Evolutionary conservation across 768 basidiomycete species (phyloP), one percentile per base, ranked within the genome.

Genomic region (Auricularia sp.): DNA sequence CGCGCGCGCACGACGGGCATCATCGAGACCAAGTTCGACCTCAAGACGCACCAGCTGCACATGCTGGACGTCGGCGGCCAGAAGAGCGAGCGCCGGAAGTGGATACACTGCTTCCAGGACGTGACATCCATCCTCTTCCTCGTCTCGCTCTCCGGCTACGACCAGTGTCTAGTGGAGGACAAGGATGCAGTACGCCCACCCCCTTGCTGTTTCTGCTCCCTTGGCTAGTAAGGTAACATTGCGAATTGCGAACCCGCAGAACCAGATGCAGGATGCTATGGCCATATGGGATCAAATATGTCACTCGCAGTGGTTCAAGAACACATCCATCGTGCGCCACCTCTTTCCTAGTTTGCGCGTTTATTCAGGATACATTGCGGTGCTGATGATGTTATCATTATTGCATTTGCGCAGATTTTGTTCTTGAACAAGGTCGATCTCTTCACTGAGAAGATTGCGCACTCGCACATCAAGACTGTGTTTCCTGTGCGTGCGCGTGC

Each of bases 201-300:
- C 35, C 35, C 33, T 64, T 64, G 10, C 14, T 3, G 47, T 11
- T 18, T 51, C 47, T 14, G 47, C 58, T 2, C 45, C 7, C 59
- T 8, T 29, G 59, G 29, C 29, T 3, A 0, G 29, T 29, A 29
- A 29, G 29, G 29, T 29, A 29, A 29, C 24, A 3, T 45, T 35
- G 39, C 58, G 44, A 24, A 65, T 18, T 18, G 65, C 66, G 67
- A 18, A 33, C 42, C 36, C 56, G 6, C 71, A 94, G 89, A 98
- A 98, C 73, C 94, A 96, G 86, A 96, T 98, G 94, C 91, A 95
- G 79, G 94, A 98, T 68, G 92, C 94, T 1, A 90, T 98, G 87
- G 92, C 92, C n/a, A 92, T 98, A 62, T 98, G 94, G 89, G 94
- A 98, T 70, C 94, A 93, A 51, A 95, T 98, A 82, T 95, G 93